Conservation (phyloP, 2,329 filamentous ascomycete genomes). For the Plenodomus biglobosus region DNA sequence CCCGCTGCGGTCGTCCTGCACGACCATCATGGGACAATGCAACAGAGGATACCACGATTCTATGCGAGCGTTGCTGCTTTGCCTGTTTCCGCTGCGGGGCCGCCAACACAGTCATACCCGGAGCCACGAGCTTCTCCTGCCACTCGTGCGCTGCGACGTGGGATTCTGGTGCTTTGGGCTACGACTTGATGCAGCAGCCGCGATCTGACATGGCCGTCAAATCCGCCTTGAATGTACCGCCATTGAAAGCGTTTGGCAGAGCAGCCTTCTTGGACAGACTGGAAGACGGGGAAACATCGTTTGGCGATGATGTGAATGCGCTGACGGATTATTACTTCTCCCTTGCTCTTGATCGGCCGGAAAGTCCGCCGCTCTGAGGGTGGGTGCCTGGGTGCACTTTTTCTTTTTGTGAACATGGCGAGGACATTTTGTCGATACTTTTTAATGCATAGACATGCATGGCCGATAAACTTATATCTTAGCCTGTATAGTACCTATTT, state of each 20-base stretch:
- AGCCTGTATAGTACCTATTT: too few species aligned
- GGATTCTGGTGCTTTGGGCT: slow-evolving; percentile 45
- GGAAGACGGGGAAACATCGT: slow-evolving; percentile 17
- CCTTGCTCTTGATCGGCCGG: slow-evolving; percentile 27
- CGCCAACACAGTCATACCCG: slow-evolving; percentile 16
- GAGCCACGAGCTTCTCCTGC: slow-evolving; percentile 31
- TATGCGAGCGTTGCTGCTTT: slow-evolving; percentile 49
- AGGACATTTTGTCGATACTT: too few species aligned
- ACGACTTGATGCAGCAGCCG: slow-evolving; percentile 34
- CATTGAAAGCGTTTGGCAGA: slow-evolving; percentile 13
- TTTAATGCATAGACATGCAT: too few species aligned
- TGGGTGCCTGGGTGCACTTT: too few species aligned
- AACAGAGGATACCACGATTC: neutral
- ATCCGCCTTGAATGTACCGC: slow-evolving; percentile 22
- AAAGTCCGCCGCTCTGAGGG: slow-evolving; percentile 23
- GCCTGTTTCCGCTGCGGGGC: slow-evolving; percentile 46
- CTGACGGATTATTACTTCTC: slow-evolving; percentile 38
- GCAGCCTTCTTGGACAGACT: slow-evolving; percentile 9
- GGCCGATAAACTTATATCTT: too few species aligned
- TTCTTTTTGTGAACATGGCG: too few species aligned
- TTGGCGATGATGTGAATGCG: slow-evolving; percentile 42
- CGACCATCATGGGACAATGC: slow-evolving; percentile 16
- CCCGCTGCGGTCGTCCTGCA: slow-evolving; percentile 37
- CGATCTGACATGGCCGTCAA: neutral
- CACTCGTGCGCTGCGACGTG: slow-evolving; percentile 36